These are phyloP conservation scores for Pelargonium citronellum DNA, from an alignment of 441 rosid species.

Conservation along the genomic window DNA sequence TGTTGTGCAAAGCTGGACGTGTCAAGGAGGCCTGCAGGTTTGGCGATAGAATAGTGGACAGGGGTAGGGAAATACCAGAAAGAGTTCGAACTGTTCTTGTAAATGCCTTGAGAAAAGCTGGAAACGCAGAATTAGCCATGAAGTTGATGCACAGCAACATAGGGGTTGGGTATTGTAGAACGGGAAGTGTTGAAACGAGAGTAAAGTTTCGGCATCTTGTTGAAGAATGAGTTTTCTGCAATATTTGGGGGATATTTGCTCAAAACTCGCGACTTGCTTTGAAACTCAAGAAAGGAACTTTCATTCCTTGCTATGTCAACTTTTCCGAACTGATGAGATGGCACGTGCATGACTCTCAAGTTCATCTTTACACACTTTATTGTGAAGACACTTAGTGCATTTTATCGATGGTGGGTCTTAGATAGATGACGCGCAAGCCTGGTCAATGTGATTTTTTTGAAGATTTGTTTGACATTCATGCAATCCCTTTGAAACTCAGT, in stretches of 20 bases:
- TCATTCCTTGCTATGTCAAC: not conserved
- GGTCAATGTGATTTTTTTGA: too few species aligned
- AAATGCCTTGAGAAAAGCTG: constrained; percentile 90
- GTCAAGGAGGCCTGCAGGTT: constrained; percentile 78
- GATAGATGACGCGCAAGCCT: too few species aligned
- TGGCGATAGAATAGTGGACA: constrained; percentile 81
- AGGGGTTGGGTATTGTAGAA: constrained; percentile 77
- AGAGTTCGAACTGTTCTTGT: constrained; percentile 62
- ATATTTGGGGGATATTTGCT: not conserved
- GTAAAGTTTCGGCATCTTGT: constrained; percentile 64
- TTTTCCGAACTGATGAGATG: not conserved
- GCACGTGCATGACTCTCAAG: not conserved
- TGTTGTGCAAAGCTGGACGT: constrained; percentile 73
- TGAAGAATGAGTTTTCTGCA: constrained; percentile 22
- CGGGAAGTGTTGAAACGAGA: constrained; percentile 63
- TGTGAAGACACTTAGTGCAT: not conserved
- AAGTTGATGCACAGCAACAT: constrained; percentile 93
- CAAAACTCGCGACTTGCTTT: not conserved
- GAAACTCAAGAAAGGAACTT: not conserved
- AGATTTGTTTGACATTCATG: not conserved
- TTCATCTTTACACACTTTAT: not conserved
- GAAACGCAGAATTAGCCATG: constrained; percentile 72
- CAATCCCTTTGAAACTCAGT: not conserved
- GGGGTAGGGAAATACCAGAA: constrained; percentile 90
- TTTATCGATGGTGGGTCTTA: too few species aligned